Evolutionary conservation across 2,329 filamentous ascomycete genomes (phyloP), one percentile per base, ranked within the genome.

Genomic region (Pseudocercospora ulei): DNA sequence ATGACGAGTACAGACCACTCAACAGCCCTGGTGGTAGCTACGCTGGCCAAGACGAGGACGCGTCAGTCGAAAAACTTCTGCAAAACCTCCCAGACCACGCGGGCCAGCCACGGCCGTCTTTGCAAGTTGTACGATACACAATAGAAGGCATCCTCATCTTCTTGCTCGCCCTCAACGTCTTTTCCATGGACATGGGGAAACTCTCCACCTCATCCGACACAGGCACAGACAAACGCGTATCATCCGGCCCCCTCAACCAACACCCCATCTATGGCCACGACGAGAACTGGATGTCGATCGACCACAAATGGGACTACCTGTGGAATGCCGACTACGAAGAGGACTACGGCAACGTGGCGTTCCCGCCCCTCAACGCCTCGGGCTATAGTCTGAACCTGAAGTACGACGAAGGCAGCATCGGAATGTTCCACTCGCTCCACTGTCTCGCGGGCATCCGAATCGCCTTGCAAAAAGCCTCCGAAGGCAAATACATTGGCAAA

Each of bases 211-310:
- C 30, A 7, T 33, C 30, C 7, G 30, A 33, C 5, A 33, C 30
- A 13, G 30, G 30, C 3, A 33, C 30, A 14, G 30, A 33, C 11
- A 17, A 11, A 11, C 30, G 30, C 11, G 30, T 33, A 33, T 33
- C 30, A 12, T 33, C 30, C 17, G 30, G 30, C 6, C 30, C 30
- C 5, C 11, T 33, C 6, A 22, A 33, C 30, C 30, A 33, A 22
- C 30, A 33, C n/a, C 30, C 30, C 30, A 33, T 22, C 18, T 42
- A 33, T 18, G 39, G 39, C 5, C 20, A 23, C 14, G 39, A 42
- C 16, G 27, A 28, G 39, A 35, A 29, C n/a, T 42, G 34, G 26
- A 42, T 42, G 39, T 42, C 39, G 5, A 35, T 42, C 3, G 39
- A 42, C 23, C 20, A 36, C 17, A 30, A 42, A 25, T 42, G 27